Percentiles rank a stretch among this genome's conserved stretches.
Evolutionary conservation across 2,329 filamentous ascomycete genomes (phyloP).

Genomic region (Penicillium carneum): DNA sequence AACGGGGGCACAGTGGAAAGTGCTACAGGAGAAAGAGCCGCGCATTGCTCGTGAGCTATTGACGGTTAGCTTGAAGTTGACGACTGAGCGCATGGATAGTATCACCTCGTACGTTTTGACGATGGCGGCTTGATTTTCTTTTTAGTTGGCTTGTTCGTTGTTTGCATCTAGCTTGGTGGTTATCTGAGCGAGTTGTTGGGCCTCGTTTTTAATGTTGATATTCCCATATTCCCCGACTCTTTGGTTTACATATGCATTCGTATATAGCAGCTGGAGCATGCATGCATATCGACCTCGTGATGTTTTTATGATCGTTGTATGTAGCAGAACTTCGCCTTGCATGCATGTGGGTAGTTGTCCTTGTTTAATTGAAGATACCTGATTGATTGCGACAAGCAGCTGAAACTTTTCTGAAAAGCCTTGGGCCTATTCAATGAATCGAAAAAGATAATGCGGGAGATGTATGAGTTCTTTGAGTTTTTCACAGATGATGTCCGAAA

Average conservation of each 20-base stretch:
- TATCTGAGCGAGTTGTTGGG: background rate
- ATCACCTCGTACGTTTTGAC: slow-evolving; percentile 63
- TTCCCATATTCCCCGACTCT: slow-evolving; percentile 9
- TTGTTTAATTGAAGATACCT: background rate
- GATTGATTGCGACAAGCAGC: background rate
- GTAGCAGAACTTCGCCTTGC: background rate
- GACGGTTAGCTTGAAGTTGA: slow-evolving; percentile 87
- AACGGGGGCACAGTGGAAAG: slow-evolving; percentile 73
- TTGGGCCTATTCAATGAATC: background rate
- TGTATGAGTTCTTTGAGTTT: too few species aligned
- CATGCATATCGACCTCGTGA: background rate
- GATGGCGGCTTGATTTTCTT: slow-evolving; percentile 16
- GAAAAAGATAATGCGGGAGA: background rate
- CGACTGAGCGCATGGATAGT: slow-evolving; percentile 86
- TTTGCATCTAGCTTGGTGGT: slow-evolving; percentile 21
- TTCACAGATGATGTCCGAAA: too few species aligned
- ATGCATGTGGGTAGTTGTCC: background rate
- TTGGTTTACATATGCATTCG: slow-evolving; percentile 2
- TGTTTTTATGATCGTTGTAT: background rate
- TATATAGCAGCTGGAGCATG: slow-evolving; percentile 6
- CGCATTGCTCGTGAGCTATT: slow-evolving; percentile 85
- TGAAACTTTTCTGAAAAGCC: background rate
- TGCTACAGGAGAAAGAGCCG: slow-evolving; percentile 73
- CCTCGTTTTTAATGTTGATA: slow-evolving; percentile 2
- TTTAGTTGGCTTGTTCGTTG: background rate